Base-by-base conservation (phyloP, 169 alveolate species). In the Cryptosporidium bovis region DNA sequence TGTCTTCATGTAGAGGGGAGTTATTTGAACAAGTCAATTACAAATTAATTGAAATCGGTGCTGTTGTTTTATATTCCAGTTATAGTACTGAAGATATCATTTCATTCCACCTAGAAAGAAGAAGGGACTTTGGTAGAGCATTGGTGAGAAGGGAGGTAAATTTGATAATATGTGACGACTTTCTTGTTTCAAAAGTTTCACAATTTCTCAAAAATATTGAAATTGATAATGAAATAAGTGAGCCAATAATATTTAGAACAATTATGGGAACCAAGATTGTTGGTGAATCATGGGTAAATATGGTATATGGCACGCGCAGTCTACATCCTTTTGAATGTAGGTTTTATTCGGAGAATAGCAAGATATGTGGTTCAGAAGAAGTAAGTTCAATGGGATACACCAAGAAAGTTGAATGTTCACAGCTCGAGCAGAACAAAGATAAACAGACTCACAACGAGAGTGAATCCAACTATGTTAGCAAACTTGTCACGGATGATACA, bases 231-330 rank as follows among this genome's bases (percentile, higher is more conserved):
- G 33, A 53, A 53, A 53, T n/a, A 15, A 20, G 24, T 62, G 67
- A 62, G 18, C 8, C 48, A 27, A 62, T 27, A 27, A 62, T 33
- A n/a, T 20, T 15, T 27, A n/a, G 36, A 33, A 8, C 5, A 20
- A 24, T 77, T n/a, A 40, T 3, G 10, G 48, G 48, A 40, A 40
- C 48, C 10, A 56, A 34, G 20, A 40, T 77, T 34, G 87, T 77
- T 20, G 50, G 64, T 40, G 71, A 60, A 44, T 77, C 87, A 34
- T 77, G 87, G 87, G 20, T 77, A 40, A 56, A 77, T 44, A 77
- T 77, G 87, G 87, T 77, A 6, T 34, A 77, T 62, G 87, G 87
- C 18, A 77, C 87, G 15, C 40, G 87, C 24, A 77, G 71, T 20
- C 33, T 77, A 27, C 87, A 77, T 60, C 87, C 87, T 7, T 77